Conservation (phyloP, 2,329 filamentous ascomycete genomes). For the Fusarium oxysporum region DNA sequence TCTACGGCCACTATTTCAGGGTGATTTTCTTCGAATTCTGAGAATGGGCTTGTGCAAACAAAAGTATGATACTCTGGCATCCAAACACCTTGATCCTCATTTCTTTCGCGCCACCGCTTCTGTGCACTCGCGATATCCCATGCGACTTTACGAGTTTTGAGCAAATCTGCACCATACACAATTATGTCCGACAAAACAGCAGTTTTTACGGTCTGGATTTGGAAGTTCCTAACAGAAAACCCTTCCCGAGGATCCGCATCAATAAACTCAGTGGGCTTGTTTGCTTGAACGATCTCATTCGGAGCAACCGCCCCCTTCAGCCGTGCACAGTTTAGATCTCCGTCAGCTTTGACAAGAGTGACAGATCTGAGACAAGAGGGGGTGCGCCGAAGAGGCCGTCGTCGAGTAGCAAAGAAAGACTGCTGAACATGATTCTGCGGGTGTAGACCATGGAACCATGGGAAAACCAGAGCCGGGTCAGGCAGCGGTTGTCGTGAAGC, state of each 20-base stretch:
- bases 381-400: slow-evolving; percentile 76
- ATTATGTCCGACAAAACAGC: slow-evolving; percentile 92
- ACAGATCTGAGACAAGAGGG: slow-evolving; percentile 80
- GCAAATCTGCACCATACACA: slow-evolving; percentile 83
- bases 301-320: slow-evolving; percentile 89
- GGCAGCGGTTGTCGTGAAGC: slow-evolving; percentile 84
- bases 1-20: slow-evolving; percentile 80
- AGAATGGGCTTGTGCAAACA: slow-evolving; percentile 72
- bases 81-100: slow-evolving; percentile 65
- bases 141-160: slow-evolving; percentile 70
- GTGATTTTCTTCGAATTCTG: slow-evolving; percentile 76
- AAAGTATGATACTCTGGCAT: slow-evolving; percentile 87
- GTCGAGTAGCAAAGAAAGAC: slow-evolving; percentile 86
- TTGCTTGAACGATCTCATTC: slow-evolving; percentile 77
- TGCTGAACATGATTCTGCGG: slow-evolving; percentile 89
- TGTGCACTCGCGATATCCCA: slow-evolving; percentile 82
- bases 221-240: slow-evolving; percentile 96
- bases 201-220: slow-evolving; percentile 91
- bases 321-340: slow-evolving; percentile 77
- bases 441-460: slow-evolving; percentile 95
- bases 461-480: slow-evolving; percentile 87
- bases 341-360: slow-evolving; percentile 89
- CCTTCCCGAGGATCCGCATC: slow-evolving; percentile 89
- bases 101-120: slow-evolving; percentile 75
- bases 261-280: slow-evolving; percentile 71